A percentile compares a stretch with the other conserved stretches of the same genome.
phyloP scores from a whole-genome alignment of 352 stramenopile species.

The Pythium monospermum region DNA sequence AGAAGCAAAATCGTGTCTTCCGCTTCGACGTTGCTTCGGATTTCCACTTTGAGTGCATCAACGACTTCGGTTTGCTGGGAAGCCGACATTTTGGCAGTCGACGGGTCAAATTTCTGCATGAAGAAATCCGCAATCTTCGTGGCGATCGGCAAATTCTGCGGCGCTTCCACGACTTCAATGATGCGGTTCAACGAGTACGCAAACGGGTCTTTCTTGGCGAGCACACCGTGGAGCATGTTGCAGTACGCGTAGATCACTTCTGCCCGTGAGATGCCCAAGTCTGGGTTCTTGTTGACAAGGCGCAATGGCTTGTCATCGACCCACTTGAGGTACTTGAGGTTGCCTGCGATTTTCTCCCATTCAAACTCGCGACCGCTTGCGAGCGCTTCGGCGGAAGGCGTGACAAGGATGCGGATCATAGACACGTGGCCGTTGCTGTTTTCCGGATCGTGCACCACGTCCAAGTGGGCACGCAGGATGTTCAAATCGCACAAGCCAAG shows the following conservation, averaged over 20 bases:
- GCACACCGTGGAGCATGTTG: conserved; percentile 93
- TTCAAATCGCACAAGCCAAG: conserved; percentile 93
- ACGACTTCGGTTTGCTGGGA: conserved; percentile 40
- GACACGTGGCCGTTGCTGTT: conserved; percentile 60
- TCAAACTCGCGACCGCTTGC: conserved; percentile 54
- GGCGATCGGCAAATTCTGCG: conserved; percentile 86
- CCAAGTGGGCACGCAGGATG: conserved; percentile 92
- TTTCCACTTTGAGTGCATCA: conserved; percentile 61
- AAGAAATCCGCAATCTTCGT: conserved; percentile 95
- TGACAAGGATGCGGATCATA: conserved; percentile 80
- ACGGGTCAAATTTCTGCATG: conserved; percentile 81
- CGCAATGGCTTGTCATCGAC: conserved; percentile 75
- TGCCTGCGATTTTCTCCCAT: conserved; percentile 75
- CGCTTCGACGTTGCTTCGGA: conserved; percentile 66
- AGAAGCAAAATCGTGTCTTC: conserved; percentile 71
- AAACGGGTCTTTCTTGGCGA: conserved; percentile 92
- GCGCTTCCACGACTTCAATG: conserved; percentile 89
- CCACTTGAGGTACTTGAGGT: conserved; percentile 90
- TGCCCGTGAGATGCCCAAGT: conserved; percentile 87
- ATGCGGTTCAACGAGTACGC: conserved; percentile 94
- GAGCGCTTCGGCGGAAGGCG: conserved; percentile 51
- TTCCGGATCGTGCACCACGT: conserved; percentile 90
- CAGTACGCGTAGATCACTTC: conserved; percentile 96
- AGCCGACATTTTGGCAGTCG: conserved; percentile 33
- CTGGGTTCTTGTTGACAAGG: conserved; percentile 79